Evolutionary conservation across 495 filamentous ascomycete genomes (phyloP).

Genomic region (Podospora didyma): DNA sequence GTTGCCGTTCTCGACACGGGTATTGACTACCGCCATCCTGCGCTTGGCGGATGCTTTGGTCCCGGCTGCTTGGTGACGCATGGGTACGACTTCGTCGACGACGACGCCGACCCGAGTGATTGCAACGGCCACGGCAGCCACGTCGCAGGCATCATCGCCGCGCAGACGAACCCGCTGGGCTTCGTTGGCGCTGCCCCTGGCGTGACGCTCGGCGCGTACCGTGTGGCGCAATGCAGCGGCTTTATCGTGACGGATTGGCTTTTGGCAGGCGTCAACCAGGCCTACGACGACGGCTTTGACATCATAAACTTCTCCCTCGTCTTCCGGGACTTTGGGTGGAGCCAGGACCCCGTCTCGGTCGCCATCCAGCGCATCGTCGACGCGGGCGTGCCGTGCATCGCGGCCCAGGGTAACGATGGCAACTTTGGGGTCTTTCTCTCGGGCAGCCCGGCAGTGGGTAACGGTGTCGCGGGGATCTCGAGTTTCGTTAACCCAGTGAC

Average conservation of each 20-base stretch:
- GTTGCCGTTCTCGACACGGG: conserved; percentile 38
- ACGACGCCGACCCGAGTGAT: conserved; percentile 36
- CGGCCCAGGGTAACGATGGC: conserved; percentile 48
- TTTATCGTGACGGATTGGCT: conserved; percentile 41
- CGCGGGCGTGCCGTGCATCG: conserved; percentile 42
- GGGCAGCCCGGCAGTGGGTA: conserved; percentile 43
- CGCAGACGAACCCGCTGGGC: conserved; percentile 33
- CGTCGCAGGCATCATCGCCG: conserved; percentile 50
- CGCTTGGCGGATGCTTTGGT: conserved; percentile 49
- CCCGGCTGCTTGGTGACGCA: conserved; percentile 43
- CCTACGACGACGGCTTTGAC: conserved; percentile 48
- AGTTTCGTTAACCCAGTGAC: conserved; percentile 40
- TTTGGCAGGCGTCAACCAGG: conserved; percentile 44
- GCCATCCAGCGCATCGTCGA: conserved; percentile 45
- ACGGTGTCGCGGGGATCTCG: conserved; percentile 39
- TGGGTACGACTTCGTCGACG: conserved; percentile 44
- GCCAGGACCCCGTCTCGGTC: conserved; percentile 42
- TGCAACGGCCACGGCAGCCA: conserved; percentile 38
- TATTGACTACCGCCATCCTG: conserved; percentile 50
- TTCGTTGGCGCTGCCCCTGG: conserved; percentile 50
- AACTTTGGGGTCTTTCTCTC: conserved; percentile 41
- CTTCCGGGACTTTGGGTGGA: conserved; percentile 39
- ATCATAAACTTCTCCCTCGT: conserved; percentile 52
- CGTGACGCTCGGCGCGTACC: conserved; percentile 47
- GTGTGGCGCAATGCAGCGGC: conserved; percentile 40